phyloP scores from a whole-genome alignment of 768 basidiomycete species.

The Suillus subaureus region DNA sequence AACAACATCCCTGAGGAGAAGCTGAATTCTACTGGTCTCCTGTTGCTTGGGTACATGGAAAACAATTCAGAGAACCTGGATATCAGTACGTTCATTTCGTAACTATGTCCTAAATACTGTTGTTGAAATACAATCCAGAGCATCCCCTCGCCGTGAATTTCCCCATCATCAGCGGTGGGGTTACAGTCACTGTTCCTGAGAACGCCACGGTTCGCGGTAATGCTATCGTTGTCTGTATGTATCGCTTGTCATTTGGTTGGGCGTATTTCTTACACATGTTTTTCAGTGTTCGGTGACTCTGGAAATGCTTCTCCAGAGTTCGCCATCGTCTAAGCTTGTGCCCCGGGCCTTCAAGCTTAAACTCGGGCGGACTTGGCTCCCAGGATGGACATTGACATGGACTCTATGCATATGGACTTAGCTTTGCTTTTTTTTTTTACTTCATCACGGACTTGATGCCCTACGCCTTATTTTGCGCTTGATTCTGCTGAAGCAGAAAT shows the following conservation, averaged over 20 bases:
- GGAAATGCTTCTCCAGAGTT: constrained; percentile 64
- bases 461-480: neutral
- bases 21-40: constrained; percentile 36
- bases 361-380: neutral
- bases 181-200: constrained; percentile 53
- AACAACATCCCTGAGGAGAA: constrained; percentile 40
- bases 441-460: constrained; percentile 5
- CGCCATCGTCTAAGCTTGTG: constrained; percentile 41
- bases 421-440: constrained; percentile 2
- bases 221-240: constrained; percentile 69
- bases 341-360: neutral
- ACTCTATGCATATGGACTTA: neutral
- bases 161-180: constrained; percentile 50
- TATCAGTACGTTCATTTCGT: constrained; percentile 38
- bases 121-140: constrained; percentile 38
- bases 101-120: neutral
- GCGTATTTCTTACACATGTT: neutral
- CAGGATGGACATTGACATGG: neutral
- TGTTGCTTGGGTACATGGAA: constrained; percentile 47
- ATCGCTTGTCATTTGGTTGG: neutral
- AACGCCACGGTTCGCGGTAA: constrained; percentile 41
- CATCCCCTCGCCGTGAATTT: constrained; percentile 60
- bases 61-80: constrained; percentile 52
- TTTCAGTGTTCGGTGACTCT: constrained; percentile 65
- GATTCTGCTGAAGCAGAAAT: neutral